These are phyloP conservation scores for Raddia distichophylla DNA, from an alignment of 176 grass and related monocot species.

Conservation along the genomic window DNA sequence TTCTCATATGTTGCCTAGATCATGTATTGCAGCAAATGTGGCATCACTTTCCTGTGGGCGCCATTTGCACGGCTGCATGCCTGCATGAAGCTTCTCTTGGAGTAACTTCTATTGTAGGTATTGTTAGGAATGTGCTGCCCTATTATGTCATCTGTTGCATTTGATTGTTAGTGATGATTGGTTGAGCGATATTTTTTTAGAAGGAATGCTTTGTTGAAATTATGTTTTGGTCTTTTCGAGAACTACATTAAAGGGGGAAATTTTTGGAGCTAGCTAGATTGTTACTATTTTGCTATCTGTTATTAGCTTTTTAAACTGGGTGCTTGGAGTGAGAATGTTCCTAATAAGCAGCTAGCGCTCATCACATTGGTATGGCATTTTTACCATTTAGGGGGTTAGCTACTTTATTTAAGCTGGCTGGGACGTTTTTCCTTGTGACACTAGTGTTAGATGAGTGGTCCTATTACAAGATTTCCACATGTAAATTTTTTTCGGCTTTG, in stretches of 20 bases:
- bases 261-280: neutral
- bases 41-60: slow-evolving; percentile 6
- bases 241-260: neutral
- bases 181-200: neutral
- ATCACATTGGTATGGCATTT: neutral
- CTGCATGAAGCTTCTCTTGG: neutral
- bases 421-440: neutral
- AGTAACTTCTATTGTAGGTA: neutral
- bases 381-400: neutral
- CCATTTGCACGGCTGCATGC: neutral
- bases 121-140: neutral
- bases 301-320: neutral
- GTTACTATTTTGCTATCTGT: neutral
- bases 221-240: neutral
- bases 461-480: neutral
- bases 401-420: neutral
- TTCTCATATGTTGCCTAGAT: neutral
- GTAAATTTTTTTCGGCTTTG: neutral
- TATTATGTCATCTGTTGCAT: neutral
- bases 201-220: neutral
- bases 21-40: neutral
- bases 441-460: slow-evolving; percentile 7
- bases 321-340: neutral
- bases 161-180: slow-evolving; percentile 7
- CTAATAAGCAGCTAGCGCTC: neutral